These are phyloP conservation scores for Cylindrotheca fusiformis DNA, from an alignment of 108 stramenopile genomes.

Conservation along the genomic window DNA sequence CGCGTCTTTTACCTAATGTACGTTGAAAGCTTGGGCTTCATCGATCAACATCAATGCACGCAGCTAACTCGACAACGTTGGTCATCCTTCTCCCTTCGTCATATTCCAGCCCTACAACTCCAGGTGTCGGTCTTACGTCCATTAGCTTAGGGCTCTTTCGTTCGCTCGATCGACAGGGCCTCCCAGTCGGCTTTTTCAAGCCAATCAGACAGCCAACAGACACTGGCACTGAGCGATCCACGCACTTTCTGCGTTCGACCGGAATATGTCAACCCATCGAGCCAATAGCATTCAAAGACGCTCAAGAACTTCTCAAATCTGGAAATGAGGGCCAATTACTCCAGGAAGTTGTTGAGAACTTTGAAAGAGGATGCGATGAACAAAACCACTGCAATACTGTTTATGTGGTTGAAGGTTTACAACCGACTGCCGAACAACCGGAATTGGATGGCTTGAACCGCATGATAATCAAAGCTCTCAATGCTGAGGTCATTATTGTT, in stretches of 20 bases:
- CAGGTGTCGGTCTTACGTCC: slow-evolving; percentile 16
- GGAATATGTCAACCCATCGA: slow-evolving; percentile 3
- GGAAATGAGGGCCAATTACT: slow-evolving; percentile 7
- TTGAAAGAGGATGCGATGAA: slow-evolving; percentile 1
- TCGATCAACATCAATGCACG: no score
- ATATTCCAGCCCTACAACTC: background rate
- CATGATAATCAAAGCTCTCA: slow-evolving; percentile 14
- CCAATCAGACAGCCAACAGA: slow-evolving; percentile 13
- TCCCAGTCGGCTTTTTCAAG: slow-evolving; percentile 23
- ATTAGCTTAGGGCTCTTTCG: slow-evolving; percentile 21
- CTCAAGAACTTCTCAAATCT: slow-evolving; percentile 8
- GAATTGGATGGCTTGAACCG: slow-evolving; percentile 16
- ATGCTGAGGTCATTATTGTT: slow-evolving; percentile 26
- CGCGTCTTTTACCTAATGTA: background rate
- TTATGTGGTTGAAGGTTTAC: slow-evolving; percentile 21
- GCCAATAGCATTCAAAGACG: slow-evolving; percentile 8
- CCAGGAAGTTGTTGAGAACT: slow-evolving; percentile 14
- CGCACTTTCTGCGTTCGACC: slow-evolving; percentile 13
- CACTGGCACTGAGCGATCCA: slow-evolving; percentile 7
- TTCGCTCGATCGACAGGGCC: slow-evolving; percentile 16
- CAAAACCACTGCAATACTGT: background rate
- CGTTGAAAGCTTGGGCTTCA: background rate
- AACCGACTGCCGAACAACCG: slow-evolving; percentile 19
- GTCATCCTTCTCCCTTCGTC: background rate
- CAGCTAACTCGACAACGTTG: no score